Percentiles rank a stretch among this genome's conserved stretches.
phyloP scores from a whole-genome alignment of 2,329 filamentous ascomycete genomes.

The Chrysoporthe austroafricana region DNA sequence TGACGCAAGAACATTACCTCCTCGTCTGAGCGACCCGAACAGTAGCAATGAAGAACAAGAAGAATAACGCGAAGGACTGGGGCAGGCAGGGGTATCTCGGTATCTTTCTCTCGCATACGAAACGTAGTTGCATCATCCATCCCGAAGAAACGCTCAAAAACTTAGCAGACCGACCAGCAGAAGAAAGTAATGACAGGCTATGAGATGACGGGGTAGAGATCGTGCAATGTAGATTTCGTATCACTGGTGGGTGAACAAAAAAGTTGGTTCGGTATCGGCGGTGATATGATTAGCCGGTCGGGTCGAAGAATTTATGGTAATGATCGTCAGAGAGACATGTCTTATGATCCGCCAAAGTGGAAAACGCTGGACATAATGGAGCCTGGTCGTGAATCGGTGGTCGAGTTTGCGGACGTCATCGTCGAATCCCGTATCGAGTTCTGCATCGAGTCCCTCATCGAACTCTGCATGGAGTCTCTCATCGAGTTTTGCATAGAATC shows the following conservation, averaged over 20 bases:
- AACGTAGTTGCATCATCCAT: slow-evolving; percentile 29
- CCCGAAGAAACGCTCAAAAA: slow-evolving; percentile 27
- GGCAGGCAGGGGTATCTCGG: slow-evolving; percentile 29
- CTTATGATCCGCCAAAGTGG: slow-evolving; percentile 28
- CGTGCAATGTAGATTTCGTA: not conserved
- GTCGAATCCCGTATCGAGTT: slow-evolving; percentile 22
- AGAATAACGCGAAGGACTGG: slow-evolving; percentile 10
- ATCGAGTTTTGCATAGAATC: slow-evolving; percentile 18
- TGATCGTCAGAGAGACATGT: slow-evolving; percentile 7
- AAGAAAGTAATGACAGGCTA: slow-evolving; percentile 11
- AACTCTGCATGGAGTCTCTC: slow-evolving; percentile 8
- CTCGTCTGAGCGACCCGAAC: slow-evolving; percentile 13
- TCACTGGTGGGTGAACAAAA: not conserved
- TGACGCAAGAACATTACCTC: slow-evolving; percentile 18
- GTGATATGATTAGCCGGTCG: slow-evolving; percentile 6
- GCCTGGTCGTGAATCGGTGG: slow-evolving; percentile 25
- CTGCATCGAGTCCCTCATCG: not conserved
- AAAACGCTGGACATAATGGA: slow-evolving; percentile 30
- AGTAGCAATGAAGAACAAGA: not conserved
- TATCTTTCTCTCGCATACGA: slow-evolving; percentile 30
- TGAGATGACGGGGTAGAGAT: slow-evolving; percentile 10
- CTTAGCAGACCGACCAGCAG: slow-evolving; percentile 26
- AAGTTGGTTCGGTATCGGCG: not conserved
- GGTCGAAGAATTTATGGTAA: slow-evolving; percentile 5
- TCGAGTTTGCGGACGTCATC: slow-evolving; percentile 18